Evolutionary conservation across 1,284 basidiomycete species (phyloP), one percentile per base, ranked within the genome.

Genomic region (Apiotrichum sp.): DNA sequence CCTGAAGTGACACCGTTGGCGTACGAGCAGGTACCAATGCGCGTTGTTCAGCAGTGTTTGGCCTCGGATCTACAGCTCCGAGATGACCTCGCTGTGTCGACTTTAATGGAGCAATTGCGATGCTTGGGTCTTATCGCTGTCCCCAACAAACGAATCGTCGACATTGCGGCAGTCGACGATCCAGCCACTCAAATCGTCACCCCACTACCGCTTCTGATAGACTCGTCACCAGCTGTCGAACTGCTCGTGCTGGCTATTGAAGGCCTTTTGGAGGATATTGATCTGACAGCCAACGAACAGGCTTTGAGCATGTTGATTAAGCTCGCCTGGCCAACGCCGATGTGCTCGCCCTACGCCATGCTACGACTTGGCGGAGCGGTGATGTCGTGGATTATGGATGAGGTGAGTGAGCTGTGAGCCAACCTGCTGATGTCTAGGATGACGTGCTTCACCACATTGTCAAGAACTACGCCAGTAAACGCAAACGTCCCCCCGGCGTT

Each of bases 261-360:
- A 68, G 80, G 81, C 1, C 85, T 84, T 60, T 74, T 91, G 22
- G 77, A 79, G 2, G 86, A 88, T 61, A 69, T 87, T 32, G 83
- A 88, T 68, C 74, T 90, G 29, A 82, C 84, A 0, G 78, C 84
- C 35, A 88, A 88, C 65, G 88, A 91, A 72, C 78, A 81, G 22
- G 88, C 84, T 0, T 80, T 89, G 53, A 71, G 86, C 6, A 74
- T 89, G 9, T 76, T 89, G 14, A 74, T 78, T 9, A 80, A 83
- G 50, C 80, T 83, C 59, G 82, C 87, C 57, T 88, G 84, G 84
- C 87, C 88, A 0, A 85, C 82, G 61, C 80, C 83, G 6, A 78
- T 88, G 72, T 80, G 83, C 45, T 85, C 87, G 6, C 82, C 84
- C 31, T 88, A 88, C 69, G 84, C 73, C 0, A 55, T 78, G 14